Evolutionary conservation across 2,329 filamentous ascomycete species (phyloP).

Genomic region (Trichoderma atroviride): DNA sequence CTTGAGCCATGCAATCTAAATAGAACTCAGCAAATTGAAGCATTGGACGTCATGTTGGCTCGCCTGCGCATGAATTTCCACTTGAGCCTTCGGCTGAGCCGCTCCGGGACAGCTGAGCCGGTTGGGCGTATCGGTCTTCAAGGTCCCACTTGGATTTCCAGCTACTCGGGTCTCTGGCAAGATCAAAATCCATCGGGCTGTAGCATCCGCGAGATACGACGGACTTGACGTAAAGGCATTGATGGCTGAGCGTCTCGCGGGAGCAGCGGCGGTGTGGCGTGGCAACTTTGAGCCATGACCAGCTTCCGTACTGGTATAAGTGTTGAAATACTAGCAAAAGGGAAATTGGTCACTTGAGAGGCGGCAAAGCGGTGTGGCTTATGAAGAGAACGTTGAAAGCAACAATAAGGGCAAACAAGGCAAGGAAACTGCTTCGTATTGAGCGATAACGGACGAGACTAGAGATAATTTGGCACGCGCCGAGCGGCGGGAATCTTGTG

Average conservation of each 20-base stretch:
- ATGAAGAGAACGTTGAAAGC: neutral
- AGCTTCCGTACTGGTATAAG: conserved; percentile 11
- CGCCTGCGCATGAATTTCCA: conserved; percentile 15
- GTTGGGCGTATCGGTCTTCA: neutral
- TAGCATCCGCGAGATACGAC: neutral
- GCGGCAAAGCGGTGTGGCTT: neutral
- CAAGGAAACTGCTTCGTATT: neutral
- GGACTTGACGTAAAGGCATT: neutral
- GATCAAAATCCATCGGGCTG: neutral
- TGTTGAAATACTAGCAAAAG: neutral
- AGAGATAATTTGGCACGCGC: conserved; percentile 6
- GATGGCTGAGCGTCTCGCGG: neutral
- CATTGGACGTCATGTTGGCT: conserved; percentile 1
- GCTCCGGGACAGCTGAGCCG: conserved; percentile 15
- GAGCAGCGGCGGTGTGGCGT: conserved; percentile 1
- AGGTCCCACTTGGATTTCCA: neutral
- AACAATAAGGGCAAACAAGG: neutral
- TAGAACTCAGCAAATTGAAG: neutral
- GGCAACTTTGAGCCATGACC: neutral
- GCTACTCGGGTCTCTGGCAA: conserved; percentile 1
- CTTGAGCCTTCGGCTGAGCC: neutral
- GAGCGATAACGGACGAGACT: conserved; percentile 9
- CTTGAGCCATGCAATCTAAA: neutral
- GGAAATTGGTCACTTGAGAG: neutral
- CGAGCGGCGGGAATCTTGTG: conserved; percentile 7